A percentile compares a stretch with the other conserved stretches of the same genome.
Conservation (phyloP, 495 filamentous ascomycete genomes). For the Parathielavia hyrcaniae region DNA sequence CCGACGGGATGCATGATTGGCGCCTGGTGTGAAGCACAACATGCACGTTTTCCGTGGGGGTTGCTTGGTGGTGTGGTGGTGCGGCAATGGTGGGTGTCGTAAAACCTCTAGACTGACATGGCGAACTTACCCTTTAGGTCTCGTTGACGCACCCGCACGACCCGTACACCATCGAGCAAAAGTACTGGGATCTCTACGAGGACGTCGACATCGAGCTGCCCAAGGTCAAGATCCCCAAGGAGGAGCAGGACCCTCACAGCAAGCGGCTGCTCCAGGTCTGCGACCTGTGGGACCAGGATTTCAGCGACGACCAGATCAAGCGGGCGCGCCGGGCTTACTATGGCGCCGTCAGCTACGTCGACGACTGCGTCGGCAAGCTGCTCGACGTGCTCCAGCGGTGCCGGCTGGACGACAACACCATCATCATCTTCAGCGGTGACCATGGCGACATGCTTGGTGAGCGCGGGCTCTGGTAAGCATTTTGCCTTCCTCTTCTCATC, state of each 20-base stretch:
- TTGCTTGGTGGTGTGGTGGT: background rate
- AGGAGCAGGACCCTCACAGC: conserved; percentile 76
- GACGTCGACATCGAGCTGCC: conserved; percentile 77
- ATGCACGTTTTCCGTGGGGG: conserved; percentile 4
- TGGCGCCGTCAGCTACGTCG: conserved; percentile 81
- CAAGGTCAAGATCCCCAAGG: conserved; percentile 62
- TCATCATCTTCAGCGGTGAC: conserved; percentile 81
- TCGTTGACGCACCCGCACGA: conserved; percentile 90
- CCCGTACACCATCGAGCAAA: conserved; percentile 79
- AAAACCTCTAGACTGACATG: conserved; percentile 12
- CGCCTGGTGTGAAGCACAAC: background rate
- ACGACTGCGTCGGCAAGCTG: conserved; percentile 77
- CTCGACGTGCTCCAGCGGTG: conserved; percentile 65
- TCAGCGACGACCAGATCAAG: conserved; percentile 72
- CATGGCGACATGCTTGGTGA: conserved; percentile 93
- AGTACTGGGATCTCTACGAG: conserved; percentile 87
- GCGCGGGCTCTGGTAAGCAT: conserved; percentile 62
- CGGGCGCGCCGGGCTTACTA: conserved; percentile 79
- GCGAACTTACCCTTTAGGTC: conserved; percentile 40
- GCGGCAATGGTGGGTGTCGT: background rate
- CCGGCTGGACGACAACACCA: conserved; percentile 70
- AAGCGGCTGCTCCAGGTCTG: conserved; percentile 73
- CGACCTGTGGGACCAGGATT: conserved; percentile 68
- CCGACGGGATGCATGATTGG: background rate
- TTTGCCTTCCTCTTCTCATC: background rate